phyloP scores from a whole-genome alignment of 2,329 filamentous ascomycete genomes.

The Helotiales sp. region DNA sequence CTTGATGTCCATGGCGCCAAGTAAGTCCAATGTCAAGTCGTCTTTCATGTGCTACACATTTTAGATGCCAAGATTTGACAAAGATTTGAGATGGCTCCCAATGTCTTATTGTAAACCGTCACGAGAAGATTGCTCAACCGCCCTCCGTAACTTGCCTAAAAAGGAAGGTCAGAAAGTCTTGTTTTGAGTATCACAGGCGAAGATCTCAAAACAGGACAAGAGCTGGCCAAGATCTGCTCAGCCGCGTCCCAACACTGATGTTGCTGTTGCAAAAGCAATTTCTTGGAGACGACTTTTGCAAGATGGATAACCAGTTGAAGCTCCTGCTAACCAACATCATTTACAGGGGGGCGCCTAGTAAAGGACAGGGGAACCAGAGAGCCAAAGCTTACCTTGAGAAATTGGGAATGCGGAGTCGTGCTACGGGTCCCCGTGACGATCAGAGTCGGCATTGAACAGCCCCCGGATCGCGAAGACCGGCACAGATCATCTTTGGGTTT shows the following conservation, averaged over 20 bases:
- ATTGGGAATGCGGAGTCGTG: conserved; percentile 95
- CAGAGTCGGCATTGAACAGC: background rate
- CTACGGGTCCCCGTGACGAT: conserved; percentile 57
- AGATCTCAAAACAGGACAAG: background rate
- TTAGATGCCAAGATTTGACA: background rate
- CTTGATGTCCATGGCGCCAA: background rate
- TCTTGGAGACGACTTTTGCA: background rate
- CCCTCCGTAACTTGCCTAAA: background rate
- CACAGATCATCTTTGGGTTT: conserved; percentile 32
- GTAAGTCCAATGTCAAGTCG: background rate
- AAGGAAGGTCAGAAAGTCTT: background rate
- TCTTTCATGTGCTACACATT: background rate
- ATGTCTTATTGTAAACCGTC: background rate
- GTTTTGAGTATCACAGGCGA: background rate
- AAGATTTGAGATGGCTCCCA: background rate
- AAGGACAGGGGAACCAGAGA: conserved; percentile 69
- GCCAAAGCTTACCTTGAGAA: conserved; percentile 81
- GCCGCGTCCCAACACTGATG: background rate
- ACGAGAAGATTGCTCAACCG: background rate
- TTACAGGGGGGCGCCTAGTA: conserved; percentile 73
- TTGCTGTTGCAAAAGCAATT: background rate
- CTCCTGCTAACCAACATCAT: background rate
- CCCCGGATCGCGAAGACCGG: conserved; percentile 5
- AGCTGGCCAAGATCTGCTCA: background rate
- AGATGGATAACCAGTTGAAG: background rate